phyloP scores from a whole-genome alignment of 192 early-diverging fungal genomes.

The Gonapodya prolifera region DNA sequence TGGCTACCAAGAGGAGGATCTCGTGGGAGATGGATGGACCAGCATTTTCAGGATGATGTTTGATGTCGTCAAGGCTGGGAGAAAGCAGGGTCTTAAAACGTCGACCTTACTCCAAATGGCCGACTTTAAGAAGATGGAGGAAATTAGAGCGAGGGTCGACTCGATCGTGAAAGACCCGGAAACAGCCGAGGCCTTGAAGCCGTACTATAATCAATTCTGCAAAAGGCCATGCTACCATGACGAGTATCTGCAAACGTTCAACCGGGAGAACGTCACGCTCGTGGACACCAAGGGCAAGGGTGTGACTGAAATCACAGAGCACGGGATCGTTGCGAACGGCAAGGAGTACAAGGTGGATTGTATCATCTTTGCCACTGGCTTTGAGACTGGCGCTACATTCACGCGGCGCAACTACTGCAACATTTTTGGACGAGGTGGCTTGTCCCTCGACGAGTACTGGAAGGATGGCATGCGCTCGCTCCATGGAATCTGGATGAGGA shows the following conservation, averaged over 20 bases:
- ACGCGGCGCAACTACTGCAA: neutral
- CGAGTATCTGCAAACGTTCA: neutral
- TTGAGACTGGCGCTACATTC: neutral
- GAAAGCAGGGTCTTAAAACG: neutral
- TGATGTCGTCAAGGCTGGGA: neutral
- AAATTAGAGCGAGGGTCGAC: neutral
- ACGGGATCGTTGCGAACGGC: neutral
- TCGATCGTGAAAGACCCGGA: neutral
- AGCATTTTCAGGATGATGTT: neutral
- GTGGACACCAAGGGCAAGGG: slow-evolving; percentile 5
- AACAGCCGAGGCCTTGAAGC: slow-evolving; percentile 1
- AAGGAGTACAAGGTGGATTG: neutral
- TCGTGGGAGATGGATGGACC: slow-evolving; percentile 3
- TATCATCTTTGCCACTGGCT: slow-evolving; percentile 4
- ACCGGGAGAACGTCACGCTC: slow-evolving; percentile 4
- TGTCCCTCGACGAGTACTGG: neutral
- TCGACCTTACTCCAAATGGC: neutral
- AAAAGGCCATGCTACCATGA: slow-evolving; percentile 2
- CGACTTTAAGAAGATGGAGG: slow-evolving; percentile 5
- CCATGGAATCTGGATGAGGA: neutral
- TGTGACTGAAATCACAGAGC: neutral
- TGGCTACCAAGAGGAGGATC: neutral
- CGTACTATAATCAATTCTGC: slow-evolving; percentile 5
- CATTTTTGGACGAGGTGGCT: neutral
- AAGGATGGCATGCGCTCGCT: neutral